Evolutionary conservation across 306 rosid genomes (phyloP).

Genomic region (Argentina anserina): DNA sequence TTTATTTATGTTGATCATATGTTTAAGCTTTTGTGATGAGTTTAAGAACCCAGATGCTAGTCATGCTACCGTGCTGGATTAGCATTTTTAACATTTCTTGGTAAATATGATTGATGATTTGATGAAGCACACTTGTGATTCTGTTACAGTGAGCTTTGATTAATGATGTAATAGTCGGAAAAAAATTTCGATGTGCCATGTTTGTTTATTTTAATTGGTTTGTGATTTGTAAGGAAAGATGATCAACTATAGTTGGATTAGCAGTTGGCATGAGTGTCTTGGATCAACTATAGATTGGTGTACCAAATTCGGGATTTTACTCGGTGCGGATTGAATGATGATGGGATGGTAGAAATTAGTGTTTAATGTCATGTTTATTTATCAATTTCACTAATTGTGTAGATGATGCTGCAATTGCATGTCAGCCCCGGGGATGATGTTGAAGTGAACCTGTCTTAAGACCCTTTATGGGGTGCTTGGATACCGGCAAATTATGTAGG

Average conservation of each 20-base stretch:
- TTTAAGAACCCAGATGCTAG: background rate
- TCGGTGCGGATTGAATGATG: background rate
- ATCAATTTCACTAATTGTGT: background rate
- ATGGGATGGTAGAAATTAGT: background rate
- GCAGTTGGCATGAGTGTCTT: too few relatives aligned
- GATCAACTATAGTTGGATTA: too few relatives aligned
- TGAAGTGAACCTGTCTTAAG: background rate
- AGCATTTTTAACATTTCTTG: background rate
- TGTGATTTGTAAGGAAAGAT: too few relatives aligned
- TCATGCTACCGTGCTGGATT: background rate
- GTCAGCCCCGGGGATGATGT: background rate
- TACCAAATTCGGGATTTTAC: background rate
- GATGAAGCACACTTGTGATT: too few relatives aligned
- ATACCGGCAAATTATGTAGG: constrained; percentile 16
- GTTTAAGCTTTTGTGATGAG: too few relatives aligned
- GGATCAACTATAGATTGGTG: background rate
- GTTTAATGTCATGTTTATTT: background rate
- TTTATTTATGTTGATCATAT: background rate
- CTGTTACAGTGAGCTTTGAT: too few relatives aligned
- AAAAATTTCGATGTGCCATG: too few relatives aligned
- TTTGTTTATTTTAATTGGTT: too few relatives aligned
- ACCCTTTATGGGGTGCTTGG: background rate
- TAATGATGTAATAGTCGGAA: background rate
- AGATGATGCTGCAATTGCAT: background rate
- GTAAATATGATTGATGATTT: too few relatives aligned